Evolutionary conservation across 2,329 filamentous ascomycete genomes (phyloP), one percentile per base, ranked within the genome.

Genomic region (Beauveria rudraprayagi): DNA sequence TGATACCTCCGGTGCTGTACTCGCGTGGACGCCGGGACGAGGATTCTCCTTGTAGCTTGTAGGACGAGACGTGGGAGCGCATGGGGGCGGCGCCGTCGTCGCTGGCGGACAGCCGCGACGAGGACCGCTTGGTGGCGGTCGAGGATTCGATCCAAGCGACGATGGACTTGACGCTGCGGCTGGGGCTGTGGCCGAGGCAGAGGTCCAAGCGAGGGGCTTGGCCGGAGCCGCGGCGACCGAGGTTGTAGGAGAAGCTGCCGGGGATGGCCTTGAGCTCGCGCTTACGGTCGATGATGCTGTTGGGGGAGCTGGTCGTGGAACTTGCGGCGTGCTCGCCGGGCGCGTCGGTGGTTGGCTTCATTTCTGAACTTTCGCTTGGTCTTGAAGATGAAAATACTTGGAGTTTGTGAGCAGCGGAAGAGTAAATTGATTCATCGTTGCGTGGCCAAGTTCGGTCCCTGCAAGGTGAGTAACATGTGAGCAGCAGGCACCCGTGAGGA

Each of bases 131-230:
- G 30, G 24, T 56, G 50, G 30, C 28, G 19, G 53, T 34, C 28
- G 64, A 65, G 5, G 66, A 65, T 60, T 72, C 71, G 22, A 72
- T 64, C 69, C 69, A 71, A n/a, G 67, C 68, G 51, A 72, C 67
- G 50, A 72, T 71, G 56, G 69, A 68, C 53, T 67, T 68, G 60
- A 72, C 70, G 28, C 68, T 70, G 51, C 68, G 67, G 61, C 60
- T 60, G 44, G 58, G 54, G 26, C 28, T 46, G 24, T 19, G 56
- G 53, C 44, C 48, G 50, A 24, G 19, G 7, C 53, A 7, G 1
- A 41, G 34, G 22, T 57, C 47, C 11, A 58, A 22, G 24, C 34
- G 60, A 11, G 53, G 46, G 14, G 60, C 34, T 6, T 24, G 16
- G 24, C 63, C 57, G 3, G 67, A 22, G 19, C 61, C 53, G 16